Evolutionary conservation across 257 asterid species (phyloP).

Genomic region (Phtheirospermum japonicum): DNA sequence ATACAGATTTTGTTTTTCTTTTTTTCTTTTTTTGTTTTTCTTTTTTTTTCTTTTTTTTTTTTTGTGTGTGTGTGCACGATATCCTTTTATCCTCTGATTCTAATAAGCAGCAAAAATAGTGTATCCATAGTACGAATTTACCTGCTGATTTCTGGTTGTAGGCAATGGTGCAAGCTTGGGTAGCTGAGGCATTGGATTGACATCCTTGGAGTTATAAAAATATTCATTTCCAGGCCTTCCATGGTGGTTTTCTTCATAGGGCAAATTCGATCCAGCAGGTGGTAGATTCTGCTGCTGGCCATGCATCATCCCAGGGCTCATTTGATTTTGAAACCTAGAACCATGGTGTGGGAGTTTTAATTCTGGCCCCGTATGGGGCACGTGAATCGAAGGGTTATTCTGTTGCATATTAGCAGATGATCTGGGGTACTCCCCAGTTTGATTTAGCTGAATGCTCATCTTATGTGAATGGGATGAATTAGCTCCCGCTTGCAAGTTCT

Average conservation of each 20-base stretch:
- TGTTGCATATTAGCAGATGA: conserved; percentile 54
- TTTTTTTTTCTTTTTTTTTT: too few species aligned
- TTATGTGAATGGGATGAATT: conserved; percentile 43
- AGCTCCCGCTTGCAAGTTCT: conserved; percentile 39
- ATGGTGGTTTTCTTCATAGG: conserved; percentile 57
- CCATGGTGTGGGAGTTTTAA: conserved; percentile 43
- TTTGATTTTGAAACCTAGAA: conserved; percentile 59
- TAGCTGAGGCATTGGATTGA: conserved; percentile 46
- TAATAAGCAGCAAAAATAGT: neutral
- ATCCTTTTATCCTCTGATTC: conserved; percentile 7
- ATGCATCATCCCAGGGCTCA: conserved; percentile 56
- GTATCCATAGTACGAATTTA: conserved; percentile 28
- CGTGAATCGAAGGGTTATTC: conserved; percentile 38
- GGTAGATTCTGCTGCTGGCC: conserved; percentile 56
- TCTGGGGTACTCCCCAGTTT: conserved; percentile 43
- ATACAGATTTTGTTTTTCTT: neutral
- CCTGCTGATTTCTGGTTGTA: conserved; percentile 68
- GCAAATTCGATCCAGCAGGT: conserved; percentile 53
- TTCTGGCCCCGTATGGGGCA: conserved; percentile 52
- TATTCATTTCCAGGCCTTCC: conserved; percentile 66
- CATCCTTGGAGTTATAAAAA: conserved; percentile 48
- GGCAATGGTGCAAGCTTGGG: conserved; percentile 93
- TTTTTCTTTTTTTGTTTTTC: neutral
- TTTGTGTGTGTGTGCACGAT: neutral
- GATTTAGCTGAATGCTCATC: conserved; percentile 47